Percentiles rank a stretch among this genome's conserved stretches.
Conservation (phyloP, 1,284 basidiomycete species). For the Acaromyces ingoldii region DNA sequence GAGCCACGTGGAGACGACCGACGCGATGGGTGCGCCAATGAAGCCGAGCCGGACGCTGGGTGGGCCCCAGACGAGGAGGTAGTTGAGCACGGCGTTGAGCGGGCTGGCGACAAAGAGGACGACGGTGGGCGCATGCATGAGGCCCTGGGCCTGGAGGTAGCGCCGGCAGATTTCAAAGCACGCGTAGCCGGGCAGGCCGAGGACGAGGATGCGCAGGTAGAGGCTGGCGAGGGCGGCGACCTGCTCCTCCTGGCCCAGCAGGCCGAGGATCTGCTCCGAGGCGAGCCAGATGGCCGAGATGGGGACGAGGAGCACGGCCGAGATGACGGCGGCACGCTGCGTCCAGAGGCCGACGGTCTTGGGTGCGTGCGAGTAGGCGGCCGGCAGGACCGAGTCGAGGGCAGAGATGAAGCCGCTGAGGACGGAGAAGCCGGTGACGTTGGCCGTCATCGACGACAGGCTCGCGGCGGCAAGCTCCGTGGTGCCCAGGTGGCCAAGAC, state of each 20-base stretch:
- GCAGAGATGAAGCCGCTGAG: constrained; percentile 69
- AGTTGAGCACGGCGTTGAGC: constrained; percentile 77
- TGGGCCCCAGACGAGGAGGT: constrained; percentile 62
- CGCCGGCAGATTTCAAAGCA: constrained; percentile 44
- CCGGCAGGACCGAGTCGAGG: constrained; percentile 80
- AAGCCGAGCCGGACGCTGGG: constrained; percentile 66
- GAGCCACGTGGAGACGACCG: constrained; percentile 65
- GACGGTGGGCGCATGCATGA: constrained; percentile 80
- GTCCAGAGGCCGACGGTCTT: constrained; percentile 82
- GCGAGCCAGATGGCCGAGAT: constrained; percentile 64
- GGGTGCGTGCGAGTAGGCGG: constrained; percentile 82
- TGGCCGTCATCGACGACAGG: constrained; percentile 47
- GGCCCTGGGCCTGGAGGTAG: constrained; percentile 56
- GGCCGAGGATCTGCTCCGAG: constrained; percentile 70
- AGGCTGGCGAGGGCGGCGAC: constrained; percentile 72
- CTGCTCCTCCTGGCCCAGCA: constrained; percentile 75
- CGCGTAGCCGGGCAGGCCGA: constrained; percentile 83
- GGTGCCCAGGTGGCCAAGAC: constrained; percentile 47
- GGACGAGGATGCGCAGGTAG: constrained; percentile 67
- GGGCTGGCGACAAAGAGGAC: constrained; percentile 80
- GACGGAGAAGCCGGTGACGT: constrained; percentile 46
- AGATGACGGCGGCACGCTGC: constrained; percentile 69
- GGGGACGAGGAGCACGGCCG: constrained; percentile 45
- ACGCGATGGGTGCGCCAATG: constrained; percentile 85
- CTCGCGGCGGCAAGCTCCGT: constrained; percentile 44